Conservation (phyloP, 768 basidiomycete genomes). For the Porphyrellus cyaneotinctus region DNA sequence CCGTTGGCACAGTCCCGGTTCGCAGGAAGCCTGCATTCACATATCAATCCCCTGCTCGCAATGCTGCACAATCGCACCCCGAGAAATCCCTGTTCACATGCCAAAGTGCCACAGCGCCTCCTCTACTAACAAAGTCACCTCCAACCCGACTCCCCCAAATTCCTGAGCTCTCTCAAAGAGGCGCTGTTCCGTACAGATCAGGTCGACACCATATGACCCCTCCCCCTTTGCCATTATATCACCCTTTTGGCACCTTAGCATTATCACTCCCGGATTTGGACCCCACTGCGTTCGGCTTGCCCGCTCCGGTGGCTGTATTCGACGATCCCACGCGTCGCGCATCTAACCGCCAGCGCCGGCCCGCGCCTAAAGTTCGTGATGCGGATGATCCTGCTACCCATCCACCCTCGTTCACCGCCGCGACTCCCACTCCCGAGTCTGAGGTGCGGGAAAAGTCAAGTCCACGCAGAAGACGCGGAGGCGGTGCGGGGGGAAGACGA, state of each 20-base stretch:
- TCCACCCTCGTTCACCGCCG: constrained; percentile 8
- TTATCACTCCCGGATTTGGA: constrained; percentile 64
- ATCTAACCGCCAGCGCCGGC: constrained; percentile 45
- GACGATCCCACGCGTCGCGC: constrained; percentile 42
- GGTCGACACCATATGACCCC: constrained; percentile 29
- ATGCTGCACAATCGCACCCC: constrained; percentile 24
- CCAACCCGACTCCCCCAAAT: constrained; percentile 9
- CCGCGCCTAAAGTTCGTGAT: constrained; percentile 49
- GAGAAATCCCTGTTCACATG: constrained; percentile 18
- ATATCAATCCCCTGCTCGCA: constrained; percentile 52
- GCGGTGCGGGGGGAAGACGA: constrained; percentile 43
- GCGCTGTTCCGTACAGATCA: constrained; percentile 16
- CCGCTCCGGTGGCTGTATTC: constrained; percentile 41
- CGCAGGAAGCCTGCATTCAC: constrained; percentile 57
- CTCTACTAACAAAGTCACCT: constrained; percentile 9
- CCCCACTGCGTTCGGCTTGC: constrained; percentile 53
- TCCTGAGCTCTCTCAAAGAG: constrained; percentile 13
- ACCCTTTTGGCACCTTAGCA: constrained; percentile 60
- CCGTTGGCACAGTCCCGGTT: constrained; percentile 22
- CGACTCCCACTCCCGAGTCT: constrained; percentile 11
- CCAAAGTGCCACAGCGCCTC: constrained; percentile 16
- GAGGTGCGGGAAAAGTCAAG: constrained; percentile 43
- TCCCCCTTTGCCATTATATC: constrained; percentile 60
- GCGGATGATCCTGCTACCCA: constrained; percentile 32
- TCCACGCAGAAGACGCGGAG: constrained; percentile 46